Evolutionary conservation across 495 filamentous ascomycete species (phyloP), one percentile per base, ranked within the genome.

Genomic region (Aspergillus baeticus): DNA sequence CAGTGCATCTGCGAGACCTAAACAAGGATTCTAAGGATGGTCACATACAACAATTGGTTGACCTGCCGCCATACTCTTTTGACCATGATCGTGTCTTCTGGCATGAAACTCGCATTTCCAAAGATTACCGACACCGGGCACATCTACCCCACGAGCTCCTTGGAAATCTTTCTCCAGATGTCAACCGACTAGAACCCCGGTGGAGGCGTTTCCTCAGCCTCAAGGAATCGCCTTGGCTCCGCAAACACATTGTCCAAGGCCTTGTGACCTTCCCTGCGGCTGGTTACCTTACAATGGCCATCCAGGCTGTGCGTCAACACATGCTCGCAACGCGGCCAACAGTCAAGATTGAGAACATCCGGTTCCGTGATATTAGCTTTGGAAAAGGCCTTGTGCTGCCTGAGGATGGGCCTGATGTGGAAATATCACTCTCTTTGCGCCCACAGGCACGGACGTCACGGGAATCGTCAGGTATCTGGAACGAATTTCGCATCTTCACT

Each of bases 191-290:
- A 0, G 59, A 69, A 7, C 11, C 57, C 5, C 57, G 59, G 2
- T 77, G 72, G 72, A 10, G n/a, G 3, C 69, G 73, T 13, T 10
- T 72, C 5, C 51, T 77, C 1, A 61, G 45, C 1, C 21, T 51
- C 0, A 58, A 37, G 2, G 72, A 78, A 21, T 61, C 74, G 0
- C 54, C 64, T 1, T 78, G 76, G 76, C 48, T 78, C 0, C 1
- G 29, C 0, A 69, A 69, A 5, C 75, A 79, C 35, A 8, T 60
- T 43, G 1, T 79, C 0, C 71, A 76, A 43, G 59, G 65, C 5
- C 61, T 72, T 23, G 56, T 60, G 1, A 67, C 88, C 2, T 86
- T 83, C 59, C 86, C 87, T 11, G 80, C 77, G 57, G 77, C 83
- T 1, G 82, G 77, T 0, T 87, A 80, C 56, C 55, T 83, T 33